A percentile compares a stretch with the other conserved stretches of the same genome.
Evolutionary conservation across 257 asterid species (phyloP).

Genomic region (Solanum bukasovii): DNA sequence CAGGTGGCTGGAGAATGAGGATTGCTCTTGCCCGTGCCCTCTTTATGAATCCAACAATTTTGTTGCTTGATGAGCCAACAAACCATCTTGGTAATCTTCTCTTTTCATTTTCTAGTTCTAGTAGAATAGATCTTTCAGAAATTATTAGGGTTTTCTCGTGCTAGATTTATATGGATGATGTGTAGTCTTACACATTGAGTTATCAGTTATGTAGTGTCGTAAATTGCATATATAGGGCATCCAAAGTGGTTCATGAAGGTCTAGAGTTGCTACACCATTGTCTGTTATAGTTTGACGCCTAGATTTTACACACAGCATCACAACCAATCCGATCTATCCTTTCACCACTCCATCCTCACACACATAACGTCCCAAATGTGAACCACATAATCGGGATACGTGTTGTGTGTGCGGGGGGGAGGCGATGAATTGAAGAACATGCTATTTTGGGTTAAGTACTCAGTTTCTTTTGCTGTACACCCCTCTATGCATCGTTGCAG

Average conservation of each 20-base stretch:
- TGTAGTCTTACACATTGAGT: not conserved
- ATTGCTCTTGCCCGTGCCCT: constrained; percentile 95
- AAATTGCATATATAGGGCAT: not conserved
- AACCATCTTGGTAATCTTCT: constrained; percentile 80
- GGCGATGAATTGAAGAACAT: not conserved
- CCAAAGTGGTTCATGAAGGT: not conserved
- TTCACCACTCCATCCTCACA: not conserved
- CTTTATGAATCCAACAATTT: constrained; percentile 87
- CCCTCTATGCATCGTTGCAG: not conserved
- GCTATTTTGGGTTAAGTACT: not conserved
- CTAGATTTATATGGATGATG: not conserved
- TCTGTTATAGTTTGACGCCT: not conserved
- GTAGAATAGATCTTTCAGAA: not conserved
- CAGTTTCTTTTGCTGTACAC: not conserved
- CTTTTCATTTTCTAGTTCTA: not conserved
- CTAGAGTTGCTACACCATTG: not conserved
- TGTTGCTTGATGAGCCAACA: constrained; percentile 94
- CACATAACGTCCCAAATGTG: not conserved
- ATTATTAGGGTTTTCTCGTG: not conserved
- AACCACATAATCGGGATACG: not conserved
- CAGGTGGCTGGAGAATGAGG: constrained; percentile 99
- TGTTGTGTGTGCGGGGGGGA: not conserved
- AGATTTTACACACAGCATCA: not conserved
- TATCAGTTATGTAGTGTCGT: not conserved
- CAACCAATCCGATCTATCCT: not conserved